Evolutionary conservation across 345 rosid species (phyloP), one percentile per base, ranked within the genome.

Genomic region (Cardamine chenopodiifolia): DNA sequence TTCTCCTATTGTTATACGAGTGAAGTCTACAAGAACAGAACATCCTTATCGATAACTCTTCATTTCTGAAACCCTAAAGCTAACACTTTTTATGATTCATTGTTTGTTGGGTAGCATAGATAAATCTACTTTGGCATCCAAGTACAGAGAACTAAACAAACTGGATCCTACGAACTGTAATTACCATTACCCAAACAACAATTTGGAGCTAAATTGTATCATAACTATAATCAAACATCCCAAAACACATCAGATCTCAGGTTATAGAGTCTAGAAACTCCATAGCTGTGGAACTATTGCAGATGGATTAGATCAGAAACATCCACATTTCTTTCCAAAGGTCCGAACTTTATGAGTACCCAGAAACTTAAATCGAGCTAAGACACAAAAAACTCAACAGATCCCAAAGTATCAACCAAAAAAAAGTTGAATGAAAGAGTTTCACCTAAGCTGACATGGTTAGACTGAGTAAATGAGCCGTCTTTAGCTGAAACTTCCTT

Each of bases 401-500:
- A 70, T 61, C 66, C 78, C 77, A 34, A 42, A 62, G 18, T 8
- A 73, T 67, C 66, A 47, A 79, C 42, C 4, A 23, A 55, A 55
- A 40, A 44, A 28, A 18, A 42, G 2, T 0, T 20, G 7, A 8
- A 7, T 5, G 3, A 48, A 52, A 52, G 23, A 14, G 1, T 34
- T 50, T 76, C 76, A 93, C 97, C 97, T 81, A 95, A 91, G 81
- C 81, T 81, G 81, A 69, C 86, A 83, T 82, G 93, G 73, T 85
- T 82, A 58, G 98, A 82, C 87, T 87, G 97, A 77, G 83, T 71
- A 82, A 84, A 81, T 52, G 96, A 85, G 56, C 80, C 84, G 57
- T 94, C 97, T 82, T 90, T 90, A 66, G 84, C 82, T 53, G 90
- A 86, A 83, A 85, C 91, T 78, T 90, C 89, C 85, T 86, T 87